Evolutionary conservation across 371 early-diverging fungal genomes (phyloP), one percentile per base, ranked within the genome.

Genomic region (Rhizopus arrhizus): DNA sequence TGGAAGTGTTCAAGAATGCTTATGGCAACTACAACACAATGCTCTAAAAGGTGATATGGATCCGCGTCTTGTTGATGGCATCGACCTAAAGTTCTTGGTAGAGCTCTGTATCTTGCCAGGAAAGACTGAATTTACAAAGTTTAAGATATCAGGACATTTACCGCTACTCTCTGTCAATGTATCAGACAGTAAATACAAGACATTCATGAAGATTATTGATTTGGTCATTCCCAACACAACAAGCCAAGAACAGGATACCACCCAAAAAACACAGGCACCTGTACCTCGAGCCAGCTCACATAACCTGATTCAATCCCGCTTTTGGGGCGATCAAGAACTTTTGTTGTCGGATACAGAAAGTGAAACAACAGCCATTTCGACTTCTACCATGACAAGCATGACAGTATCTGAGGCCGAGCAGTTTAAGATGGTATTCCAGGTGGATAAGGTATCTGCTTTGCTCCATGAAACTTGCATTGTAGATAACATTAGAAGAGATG

Each of bases 121-220:
- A 55, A 67, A 80, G 22, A 64, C 83, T 36, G 78, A 89, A 16
- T 83, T 88, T 64, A 74, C 93, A 12, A 80, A 83, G 38, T 75
- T 90, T 40, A 86, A 88, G 40, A 66, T 95, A 5, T 78, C 86
- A 33, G 94, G 91, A 4, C 78, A 84, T 9, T 61, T 95, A 36
- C 92, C 94, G 0, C 63, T 87, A 7, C 60, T 94, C 12, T 86
- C 92, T 42, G 69, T 94, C 48, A 91, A 87, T 62, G 69, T 95
- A 28, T 92, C 94, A 0, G 90, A 94, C 58, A 78, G 80, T 53
- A 94, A 94, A 69, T 93, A 94, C 84, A 88, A 86, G 61, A 81
- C 83, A 4, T 66, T 92, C 40, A 93, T 92, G 93, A 72, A 67
- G 7, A 83, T 91, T 42, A 70, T 92, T 31, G 92, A 93, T 56